Evolutionary conservation across 2,329 filamentous ascomycete species (phyloP).

Genomic region (Ophiostoma angusticollis): DNA sequence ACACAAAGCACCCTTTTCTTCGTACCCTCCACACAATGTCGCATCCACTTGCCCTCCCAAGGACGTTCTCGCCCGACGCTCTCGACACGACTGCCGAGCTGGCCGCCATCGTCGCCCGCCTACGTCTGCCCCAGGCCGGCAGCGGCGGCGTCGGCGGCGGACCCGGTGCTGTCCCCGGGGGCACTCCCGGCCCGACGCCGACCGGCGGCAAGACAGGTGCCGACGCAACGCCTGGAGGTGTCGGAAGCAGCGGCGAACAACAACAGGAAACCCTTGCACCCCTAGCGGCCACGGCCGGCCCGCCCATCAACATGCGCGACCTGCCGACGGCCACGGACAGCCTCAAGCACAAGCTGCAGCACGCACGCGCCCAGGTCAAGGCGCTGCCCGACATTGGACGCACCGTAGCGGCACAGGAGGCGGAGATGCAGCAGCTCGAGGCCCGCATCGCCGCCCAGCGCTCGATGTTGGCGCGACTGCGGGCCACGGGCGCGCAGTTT

Average conservation of each 20-base stretch:
- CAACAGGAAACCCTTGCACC: too few species aligned
- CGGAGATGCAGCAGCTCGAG: constrained; percentile 56
- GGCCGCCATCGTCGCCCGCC: constrained; percentile 61
- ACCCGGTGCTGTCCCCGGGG: constrained; percentile 22
- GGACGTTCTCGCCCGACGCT: constrained; percentile 62
- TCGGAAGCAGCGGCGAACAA: background rate
- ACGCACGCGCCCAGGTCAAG: constrained; percentile 54
- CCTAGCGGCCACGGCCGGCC: background rate
- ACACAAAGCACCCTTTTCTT: background rate
- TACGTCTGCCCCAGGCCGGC: constrained; percentile 41
- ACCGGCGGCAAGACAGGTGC: constrained; percentile 22
- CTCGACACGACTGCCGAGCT: constrained; percentile 81
- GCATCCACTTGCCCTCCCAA: constrained; percentile 39
- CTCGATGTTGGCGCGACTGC: constrained; percentile 40
- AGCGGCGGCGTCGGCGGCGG: constrained; percentile 15
- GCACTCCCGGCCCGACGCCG: constrained; percentile 22
- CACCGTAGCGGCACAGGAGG: constrained; percentile 53
- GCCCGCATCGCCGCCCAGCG: constrained; percentile 49
- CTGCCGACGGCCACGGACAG: constrained; percentile 65
- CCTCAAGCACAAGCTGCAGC: constrained; percentile 72
- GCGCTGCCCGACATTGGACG: constrained; percentile 58
- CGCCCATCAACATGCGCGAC: constrained; percentile 49
- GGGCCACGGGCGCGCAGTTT: constrained; percentile 34
- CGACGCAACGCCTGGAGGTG: constrained; percentile 7
- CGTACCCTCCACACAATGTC: constrained; percentile 15